These are phyloP conservation scores for Podospora fimiseda DNA, from an alignment of 495 filamentous ascomycete species.

Conservation along the genomic window DNA sequence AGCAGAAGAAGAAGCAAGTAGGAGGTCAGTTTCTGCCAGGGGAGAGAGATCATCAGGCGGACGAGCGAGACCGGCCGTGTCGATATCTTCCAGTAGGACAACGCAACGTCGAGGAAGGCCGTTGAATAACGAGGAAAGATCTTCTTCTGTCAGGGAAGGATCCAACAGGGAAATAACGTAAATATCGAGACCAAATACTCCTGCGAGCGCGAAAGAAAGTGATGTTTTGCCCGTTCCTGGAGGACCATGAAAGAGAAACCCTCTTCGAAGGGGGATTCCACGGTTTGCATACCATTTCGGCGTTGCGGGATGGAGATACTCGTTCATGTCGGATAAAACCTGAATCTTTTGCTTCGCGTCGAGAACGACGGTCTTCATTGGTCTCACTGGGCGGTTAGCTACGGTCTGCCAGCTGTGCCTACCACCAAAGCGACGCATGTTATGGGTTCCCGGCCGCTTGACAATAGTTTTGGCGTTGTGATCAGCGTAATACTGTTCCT, in stretches of 20 bases:
- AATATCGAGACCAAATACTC: slow-evolving; percentile 63
- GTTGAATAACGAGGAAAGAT: slow-evolving; percentile 60
- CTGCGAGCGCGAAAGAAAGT: slow-evolving; percentile 59
- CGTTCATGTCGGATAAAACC: slow-evolving; percentile 75
- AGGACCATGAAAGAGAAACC: slow-evolving; percentile 76
- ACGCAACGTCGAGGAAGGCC: slow-evolving; percentile 57
- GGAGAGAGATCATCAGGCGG: slow-evolving; percentile 8
- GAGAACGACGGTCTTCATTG: slow-evolving; percentile 78
- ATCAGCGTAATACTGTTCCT: slow-evolving; percentile 41
- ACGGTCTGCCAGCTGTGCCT: slow-evolving; percentile 56
- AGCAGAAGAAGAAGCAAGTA: too few species aligned
- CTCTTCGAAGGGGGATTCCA: slow-evolving; percentile 86
- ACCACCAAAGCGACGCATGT: slow-evolving; percentile 28
- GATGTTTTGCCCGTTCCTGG: slow-evolving; percentile 63
- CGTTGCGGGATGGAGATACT: slow-evolving; percentile 72
- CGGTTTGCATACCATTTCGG: slow-evolving; percentile 70
- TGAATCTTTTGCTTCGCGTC: slow-evolving; percentile 66
- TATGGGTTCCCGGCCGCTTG: slow-evolving; percentile 36
- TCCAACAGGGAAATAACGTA: slow-evolving; percentile 59
- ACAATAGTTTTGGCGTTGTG: slow-evolving; percentile 45
- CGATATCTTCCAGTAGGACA: slow-evolving; percentile 66
- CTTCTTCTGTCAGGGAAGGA: slow-evolving; percentile 60
- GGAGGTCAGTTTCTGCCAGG: too few species aligned
- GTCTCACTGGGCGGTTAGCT: slow-evolving; percentile 62
- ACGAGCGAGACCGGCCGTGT: slow-evolving; percentile 58